These are phyloP conservation scores for Phlebiopsis flavidoalba DNA, from an alignment of 768 basidiomycete genomes.

Conservation along the genomic window DNA sequence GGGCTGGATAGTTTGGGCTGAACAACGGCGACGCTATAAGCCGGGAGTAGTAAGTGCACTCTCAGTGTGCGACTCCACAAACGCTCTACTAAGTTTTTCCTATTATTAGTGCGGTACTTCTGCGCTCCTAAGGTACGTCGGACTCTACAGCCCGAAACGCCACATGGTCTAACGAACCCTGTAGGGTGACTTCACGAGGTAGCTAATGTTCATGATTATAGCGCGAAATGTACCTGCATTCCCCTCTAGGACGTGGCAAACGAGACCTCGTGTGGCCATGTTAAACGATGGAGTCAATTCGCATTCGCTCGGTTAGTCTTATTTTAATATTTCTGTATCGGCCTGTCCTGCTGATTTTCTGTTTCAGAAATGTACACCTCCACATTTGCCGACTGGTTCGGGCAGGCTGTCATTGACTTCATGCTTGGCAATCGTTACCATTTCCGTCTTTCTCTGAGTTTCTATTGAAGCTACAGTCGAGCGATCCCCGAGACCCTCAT, in stretches of 20 bases:
- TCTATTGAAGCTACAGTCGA: constrained; percentile 77
- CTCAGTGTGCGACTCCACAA: background rate
- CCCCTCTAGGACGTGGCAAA: constrained; percentile 77
- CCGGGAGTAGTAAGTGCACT: constrained; percentile 62
- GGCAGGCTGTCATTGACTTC: constrained; percentile 92
- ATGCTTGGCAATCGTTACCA: constrained; percentile 83
- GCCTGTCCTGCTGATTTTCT: background rate
- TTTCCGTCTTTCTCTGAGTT: constrained; percentile 93
- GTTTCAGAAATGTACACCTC: constrained; percentile 74
- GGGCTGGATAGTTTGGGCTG: constrained; percentile 73
- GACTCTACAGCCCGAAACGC: background rate
- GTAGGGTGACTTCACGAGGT: constrained; percentile 88
- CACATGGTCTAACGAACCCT: background rate
- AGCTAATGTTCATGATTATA: background rate
- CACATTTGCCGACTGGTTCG: constrained; percentile 94
- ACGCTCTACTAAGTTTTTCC: background rate
- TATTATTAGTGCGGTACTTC: constrained; percentile 84
- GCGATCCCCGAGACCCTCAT: constrained; percentile 91
- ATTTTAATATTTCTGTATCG: too few species aligned
- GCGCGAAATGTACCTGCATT: constrained; percentile 1
- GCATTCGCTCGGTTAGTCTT: constrained; percentile 58
- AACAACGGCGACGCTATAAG: constrained; percentile 97
- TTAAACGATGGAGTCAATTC: constrained; percentile 96
- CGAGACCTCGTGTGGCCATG: constrained; percentile 86
- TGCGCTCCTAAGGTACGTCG: constrained; percentile 78